A percentile compares a stretch with the other conserved stretches of the same genome.
Conservation (phyloP, 78 protist genomes). For the Emiliania huxleyi region DNA sequence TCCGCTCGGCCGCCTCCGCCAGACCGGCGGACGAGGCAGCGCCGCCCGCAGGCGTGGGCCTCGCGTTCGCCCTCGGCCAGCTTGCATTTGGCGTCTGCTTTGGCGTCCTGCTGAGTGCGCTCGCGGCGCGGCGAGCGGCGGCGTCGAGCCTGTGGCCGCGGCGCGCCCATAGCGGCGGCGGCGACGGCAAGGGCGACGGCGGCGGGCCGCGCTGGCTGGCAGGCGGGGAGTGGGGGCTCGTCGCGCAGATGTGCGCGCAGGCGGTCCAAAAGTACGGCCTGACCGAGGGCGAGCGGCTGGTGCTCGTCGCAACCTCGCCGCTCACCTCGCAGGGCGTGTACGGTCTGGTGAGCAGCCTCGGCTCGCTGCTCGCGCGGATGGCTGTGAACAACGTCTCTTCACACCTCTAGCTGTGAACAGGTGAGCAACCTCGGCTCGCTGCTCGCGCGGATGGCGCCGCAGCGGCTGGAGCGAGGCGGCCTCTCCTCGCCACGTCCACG, state of each 20-base stretch:
- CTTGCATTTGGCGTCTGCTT: background rate
- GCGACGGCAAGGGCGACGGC: background rate
- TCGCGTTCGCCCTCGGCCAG: background rate
- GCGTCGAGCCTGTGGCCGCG: background rate
- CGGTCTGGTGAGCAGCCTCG: background rate
- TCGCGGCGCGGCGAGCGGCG: background rate
- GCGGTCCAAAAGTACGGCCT: background rate
- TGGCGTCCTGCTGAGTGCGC: background rate
- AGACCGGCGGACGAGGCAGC: background rate
- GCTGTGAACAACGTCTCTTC: too few relatives aligned
- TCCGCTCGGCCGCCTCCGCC: too few relatives aligned
- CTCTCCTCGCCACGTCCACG: too few relatives aligned
- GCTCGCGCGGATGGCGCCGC: too few relatives aligned
- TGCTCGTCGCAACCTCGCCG: background rate
- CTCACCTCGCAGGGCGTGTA: background rate
- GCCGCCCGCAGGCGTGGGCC: background rate
- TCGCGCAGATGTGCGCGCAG: background rate
- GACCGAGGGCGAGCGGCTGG: background rate
- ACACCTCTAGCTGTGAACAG: too few relatives aligned
- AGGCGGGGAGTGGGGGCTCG: background rate
- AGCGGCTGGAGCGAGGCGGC: too few relatives aligned
- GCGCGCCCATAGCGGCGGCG: background rate
- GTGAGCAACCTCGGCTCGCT: too few relatives aligned
- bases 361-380: too few relatives aligned
- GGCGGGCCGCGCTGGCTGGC: background rate